Base-by-base conservation (phyloP, 1,284 basidiomycete genomes). In the Tilletia horrida region DNA sequence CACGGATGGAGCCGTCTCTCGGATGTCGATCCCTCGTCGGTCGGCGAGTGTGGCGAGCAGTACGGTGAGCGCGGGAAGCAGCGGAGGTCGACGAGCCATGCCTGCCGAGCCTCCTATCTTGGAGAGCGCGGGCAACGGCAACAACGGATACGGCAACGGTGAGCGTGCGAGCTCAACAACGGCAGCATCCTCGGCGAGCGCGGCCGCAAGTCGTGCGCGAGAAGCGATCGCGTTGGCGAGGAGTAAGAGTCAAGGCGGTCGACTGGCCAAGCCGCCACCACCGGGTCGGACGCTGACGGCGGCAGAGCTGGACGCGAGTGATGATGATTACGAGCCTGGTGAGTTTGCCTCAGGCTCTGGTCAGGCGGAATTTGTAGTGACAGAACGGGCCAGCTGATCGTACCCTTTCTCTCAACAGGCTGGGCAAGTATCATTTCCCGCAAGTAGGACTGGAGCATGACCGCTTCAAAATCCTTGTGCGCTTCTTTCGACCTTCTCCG, bases 301-400 rank as follows among this genome's bases (percentile, higher is more conserved):
- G 1, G 76, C 76, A 13, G 77, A 79, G 42, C 66, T 79, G 47
- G 77, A 79, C 40, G 77, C 77, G 23, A 77, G 76, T 50, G 77
- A 79, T 47, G 77, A 79, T 52, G 77, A 79, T 44, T 79, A 79
- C 64, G 77, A 79, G 67, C 76, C 76, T 23, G 65, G 65, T 66
- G 55, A 66, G 65, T 66, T 8, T 23, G 14, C 45, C 21, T 44
- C 18, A 8, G 16, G 45, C 29, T 21, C 35, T 31, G 25, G 6
- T 29, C 25, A 21, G 16, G 62, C 21, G 42, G 50, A 35, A 64
- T 8, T 48, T 31, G 44, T 63, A 4, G 4, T 40, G 35, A 40
- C 6, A 40, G 35, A 40, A 11, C 6, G 11, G 35, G 11, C 6
- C 4, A 40, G 44, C 45, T 47, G 62, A 63, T 44, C 8, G 1